Base-by-base conservation (phyloP, 192 early-diverging fungal genomes). In the Thoreauomyces humboldtii region DNA sequence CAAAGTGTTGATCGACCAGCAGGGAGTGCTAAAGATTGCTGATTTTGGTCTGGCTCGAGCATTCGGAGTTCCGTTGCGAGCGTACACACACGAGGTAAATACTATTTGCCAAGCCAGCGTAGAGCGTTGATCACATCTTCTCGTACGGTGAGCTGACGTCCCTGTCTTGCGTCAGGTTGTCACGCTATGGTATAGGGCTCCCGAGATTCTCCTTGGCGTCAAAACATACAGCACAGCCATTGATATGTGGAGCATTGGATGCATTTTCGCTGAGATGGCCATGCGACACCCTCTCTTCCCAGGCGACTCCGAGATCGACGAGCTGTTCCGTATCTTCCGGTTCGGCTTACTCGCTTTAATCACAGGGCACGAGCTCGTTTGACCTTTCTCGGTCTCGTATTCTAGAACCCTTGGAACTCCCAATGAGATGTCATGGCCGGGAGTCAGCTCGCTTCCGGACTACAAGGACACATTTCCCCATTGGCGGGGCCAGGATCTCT, bases 201-300 rank as follows among this genome's bases (percentile, higher is more conserved):
- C 96, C 4, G 95, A 99, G 78, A 93, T 98, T 56, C 76, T 99
- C 59, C 83, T 99, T 59, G 97, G 94, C 7, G 86, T 86, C 11
- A 86, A 84, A 37, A 86, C 89, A 61, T 99, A 99, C 76, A 91
- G 91, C 12, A 92, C 90, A 9, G 89, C 86, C 7, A 88, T 99
- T 31, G 97, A 99, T 74, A 96, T 99, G 81, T 99, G 97, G 97
- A 89, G 88, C 51, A 86, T 95, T 44, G 97, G 93, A 0, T 98
- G 95, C 71, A 96, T 99, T 62, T 91, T 99, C 83, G 93, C 93
- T 31, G 97, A 99, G 77, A 91, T 99, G 92, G 78, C 83, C 31
- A 71, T 75, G 34, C 78, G 88, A 36, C 72, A 72, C 17, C 91
- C 97, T 1, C 70, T 98, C 38, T 98, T 98, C 58, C 91, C 95